These are phyloP conservation scores for Limonium bicolor DNA, from an alignment of 148 eudicot species.

Conservation along the genomic window DNA sequence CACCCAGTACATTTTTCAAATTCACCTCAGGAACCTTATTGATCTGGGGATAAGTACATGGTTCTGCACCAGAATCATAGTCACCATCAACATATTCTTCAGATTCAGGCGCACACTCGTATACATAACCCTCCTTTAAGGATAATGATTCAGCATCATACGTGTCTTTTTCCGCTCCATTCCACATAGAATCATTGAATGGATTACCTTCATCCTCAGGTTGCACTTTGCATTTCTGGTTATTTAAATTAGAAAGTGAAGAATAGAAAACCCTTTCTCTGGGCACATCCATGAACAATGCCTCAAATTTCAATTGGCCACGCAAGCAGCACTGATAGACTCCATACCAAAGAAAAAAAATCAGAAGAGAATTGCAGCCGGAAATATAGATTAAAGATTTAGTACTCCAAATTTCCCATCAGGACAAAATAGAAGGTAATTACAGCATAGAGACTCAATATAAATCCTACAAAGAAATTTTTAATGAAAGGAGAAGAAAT, in stretches of 20 bases:
- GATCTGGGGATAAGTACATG: constrained; percentile 12
- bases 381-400: too few species aligned
- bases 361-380: too few species aligned
- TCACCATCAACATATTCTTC: constrained; percentile 53
- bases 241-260: constrained; percentile 43
- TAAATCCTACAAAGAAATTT: too few species aligned
- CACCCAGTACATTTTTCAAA: constrained; percentile 72
- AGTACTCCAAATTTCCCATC: too few species aligned
- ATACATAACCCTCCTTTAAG: constrained; percentile 19
- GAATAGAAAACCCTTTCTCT: constrained; percentile 51
- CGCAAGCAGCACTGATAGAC: too few species aligned
- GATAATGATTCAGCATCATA: constrained; percentile 16
- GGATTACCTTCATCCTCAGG: constrained; percentile 31
- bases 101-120: constrained; percentile 31
- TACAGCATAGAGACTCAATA: too few species aligned
- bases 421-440: too few species aligned
- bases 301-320: too few species aligned
- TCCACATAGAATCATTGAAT: constrained; percentile 42
- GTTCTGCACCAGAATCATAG: constrained; percentile 52
- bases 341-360: too few species aligned
- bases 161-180: constrained; percentile 18
- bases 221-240: constrained; percentile 25
- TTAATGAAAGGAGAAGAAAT: too few species aligned
- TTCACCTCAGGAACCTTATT: constrained; percentile 66
- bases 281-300: constrained; percentile 31